Conservation (phyloP, 1,284 basidiomycete species). For the Macrocystidia cucumis region DNA sequence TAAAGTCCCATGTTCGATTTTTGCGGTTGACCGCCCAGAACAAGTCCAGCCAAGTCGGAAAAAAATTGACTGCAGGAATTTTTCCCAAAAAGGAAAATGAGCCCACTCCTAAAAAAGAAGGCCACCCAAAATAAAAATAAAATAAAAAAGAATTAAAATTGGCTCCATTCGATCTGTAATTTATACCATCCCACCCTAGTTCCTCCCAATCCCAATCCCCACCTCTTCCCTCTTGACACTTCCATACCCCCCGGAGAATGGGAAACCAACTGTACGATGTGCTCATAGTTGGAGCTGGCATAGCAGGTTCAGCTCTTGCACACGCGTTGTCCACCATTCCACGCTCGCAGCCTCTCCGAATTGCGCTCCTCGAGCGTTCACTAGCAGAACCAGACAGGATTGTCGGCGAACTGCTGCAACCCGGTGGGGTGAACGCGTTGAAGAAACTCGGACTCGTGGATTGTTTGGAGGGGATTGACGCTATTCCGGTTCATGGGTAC, state of each 20-base stretch:
- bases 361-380: conserved; percentile 84
- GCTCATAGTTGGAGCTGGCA: conserved; percentile 85
- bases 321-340: conserved; percentile 56
- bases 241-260: neutral
- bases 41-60: no score
- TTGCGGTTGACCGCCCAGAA: no score
- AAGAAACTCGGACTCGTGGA: conserved; percentile 70
- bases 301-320: conserved; percentile 76
- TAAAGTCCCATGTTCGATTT: no score
- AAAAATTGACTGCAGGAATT: no score
- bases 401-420: conserved; percentile 95
- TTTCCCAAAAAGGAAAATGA: no score
- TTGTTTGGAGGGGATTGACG: conserved; percentile 82
- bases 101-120: no score
- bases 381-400: conserved; percentile 92
- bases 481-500: conserved; percentile 83
- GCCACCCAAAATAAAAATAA: no score
- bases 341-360: conserved; percentile 55
- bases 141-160: no score
- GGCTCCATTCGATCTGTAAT: no score
- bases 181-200: no score
- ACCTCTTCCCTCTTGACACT: no score
- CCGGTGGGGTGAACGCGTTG: conserved; percentile 82
- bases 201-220: no score
- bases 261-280: conserved; percentile 52